A percentile compares a stretch with the other conserved stretches of the same genome.
phyloP scores from a whole-genome alignment of 352 stramenopile species.

The Phytophthora sansomeana region DNA sequence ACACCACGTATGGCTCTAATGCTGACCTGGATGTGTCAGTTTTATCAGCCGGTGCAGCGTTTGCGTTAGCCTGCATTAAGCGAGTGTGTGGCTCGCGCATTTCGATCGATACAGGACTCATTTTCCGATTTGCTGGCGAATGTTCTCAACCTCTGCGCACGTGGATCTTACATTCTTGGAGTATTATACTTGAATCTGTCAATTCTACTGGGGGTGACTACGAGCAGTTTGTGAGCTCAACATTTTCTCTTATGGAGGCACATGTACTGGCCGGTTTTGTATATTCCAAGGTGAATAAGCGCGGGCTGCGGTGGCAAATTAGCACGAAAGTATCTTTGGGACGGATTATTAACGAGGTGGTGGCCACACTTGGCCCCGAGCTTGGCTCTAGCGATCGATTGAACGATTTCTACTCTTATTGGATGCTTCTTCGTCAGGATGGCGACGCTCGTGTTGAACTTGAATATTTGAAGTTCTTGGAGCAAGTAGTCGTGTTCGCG shows the following conservation, averaged over 20 bases:
- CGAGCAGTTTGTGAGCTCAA: constrained; percentile 84
- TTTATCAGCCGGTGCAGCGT: constrained; percentile 68
- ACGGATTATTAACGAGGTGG: constrained; percentile 73
- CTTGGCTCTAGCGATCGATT: constrained; percentile 54
- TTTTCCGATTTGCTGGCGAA: constrained; percentile 76
- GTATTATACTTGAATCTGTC: constrained; percentile 84
- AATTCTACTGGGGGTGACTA: constrained; percentile 80
- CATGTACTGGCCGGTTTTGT: constrained; percentile 81
- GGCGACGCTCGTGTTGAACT: constrained; percentile 76
- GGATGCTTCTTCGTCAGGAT: constrained; percentile 73
- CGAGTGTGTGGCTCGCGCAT: constrained; percentile 77
- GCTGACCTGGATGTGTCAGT: constrained; percentile 52
- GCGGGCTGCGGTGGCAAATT: constrained; percentile 53
- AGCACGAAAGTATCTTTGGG: constrained; percentile 68
- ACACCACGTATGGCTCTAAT: constrained; percentile 32
- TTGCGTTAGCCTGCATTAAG: constrained; percentile 86
- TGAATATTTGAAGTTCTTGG: constrained; percentile 82
- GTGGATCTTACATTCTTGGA: constrained; percentile 88
- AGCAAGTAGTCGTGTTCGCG: constrained; percentile 87
- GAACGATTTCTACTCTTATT: constrained; percentile 77
- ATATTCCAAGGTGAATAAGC: constrained; percentile 76
- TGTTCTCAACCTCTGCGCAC: constrained; percentile 79
- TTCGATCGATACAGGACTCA: constrained; percentile 76
- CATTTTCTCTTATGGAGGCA: constrained; percentile 72
- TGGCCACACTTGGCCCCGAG: constrained; percentile 70